Evolutionary conservation across 2,329 filamentous ascomycete genomes (phyloP), one percentile per base, ranked within the genome.

Genomic region (Alternaria alternata): DNA sequence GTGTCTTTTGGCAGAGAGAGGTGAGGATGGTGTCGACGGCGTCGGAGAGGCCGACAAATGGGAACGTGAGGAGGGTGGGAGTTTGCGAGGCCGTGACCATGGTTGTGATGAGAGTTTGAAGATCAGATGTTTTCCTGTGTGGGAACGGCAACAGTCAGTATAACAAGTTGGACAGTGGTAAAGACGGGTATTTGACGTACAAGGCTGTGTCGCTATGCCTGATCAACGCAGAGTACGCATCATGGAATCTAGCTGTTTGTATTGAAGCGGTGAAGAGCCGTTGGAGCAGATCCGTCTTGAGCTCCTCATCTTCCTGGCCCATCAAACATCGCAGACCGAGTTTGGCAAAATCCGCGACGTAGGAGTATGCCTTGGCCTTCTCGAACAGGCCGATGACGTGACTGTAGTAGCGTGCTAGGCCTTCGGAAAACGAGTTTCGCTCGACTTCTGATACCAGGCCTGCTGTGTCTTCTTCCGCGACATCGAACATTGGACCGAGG

Each of bases 331-430:
- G 66, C 42, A 96, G 82, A 6, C 91, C 89, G 24, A 94, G 82
- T 39, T 88, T 86, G 39, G 92, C 89, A 81, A 97, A 97, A 66
- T 96, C 92, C 6, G 93, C 87, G 41, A 96, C 92, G 71, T 91
- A 91, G 2, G 91, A 91, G 76, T 91, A 92, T 0, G 90, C 88
- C 67, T 89, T 91, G 43, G 88, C 86, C 68, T 87, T 87, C 75
- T 97, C 94, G 73, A 91, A 98, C 1, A 99, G 84, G 20, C 88
- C 85, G 12, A 94, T 86, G 51, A 98, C 87, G 76, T 99, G 95
- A 42, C 90, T 88, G 77, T 96, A 96, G 80, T 97, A 99, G 64
- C 87, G 89, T 5, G 92, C 86, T 41, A 94, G 84, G 2, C 94
- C 95, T 57, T 87, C 87, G 73, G 93, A 85, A 72, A 90, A 89